Conservation (phyloP, 1,284 basidiomycete species). For the Gymnopus androsaceus region DNA sequence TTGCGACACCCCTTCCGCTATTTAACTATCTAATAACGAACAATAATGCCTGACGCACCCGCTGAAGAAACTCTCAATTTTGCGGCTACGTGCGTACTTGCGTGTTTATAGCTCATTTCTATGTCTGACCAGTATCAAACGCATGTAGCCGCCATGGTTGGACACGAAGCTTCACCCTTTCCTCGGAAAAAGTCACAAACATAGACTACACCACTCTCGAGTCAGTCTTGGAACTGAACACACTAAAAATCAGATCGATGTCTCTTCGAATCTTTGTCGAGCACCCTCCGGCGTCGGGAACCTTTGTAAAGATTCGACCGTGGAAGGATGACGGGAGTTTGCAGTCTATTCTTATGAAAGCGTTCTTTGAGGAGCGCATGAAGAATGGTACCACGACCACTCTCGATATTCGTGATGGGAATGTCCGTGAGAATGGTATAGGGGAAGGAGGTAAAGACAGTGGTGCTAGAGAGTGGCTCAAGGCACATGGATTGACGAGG, state of each 20-base stretch:
- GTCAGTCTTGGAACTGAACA: constrained; percentile 28
- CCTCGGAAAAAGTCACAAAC: constrained; percentile 23
- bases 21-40: neutral
- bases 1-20: constrained; percentile 1
- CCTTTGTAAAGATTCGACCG: constrained; percentile 25
- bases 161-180: constrained; percentile 29
- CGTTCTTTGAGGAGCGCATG: constrained; percentile 26
- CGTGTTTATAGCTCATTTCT: neutral
- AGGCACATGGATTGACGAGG: constrained; percentile 10
- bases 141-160: constrained; percentile 29
- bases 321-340: constrained; percentile 31
- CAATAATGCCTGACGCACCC: constrained; percentile 9
- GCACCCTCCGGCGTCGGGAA: constrained; percentile 26
- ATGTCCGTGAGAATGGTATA: constrained; percentile 22
- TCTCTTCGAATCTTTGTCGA: constrained; percentile 28
- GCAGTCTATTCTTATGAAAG: constrained; percentile 28
- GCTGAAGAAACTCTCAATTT: constrained; percentile 16
- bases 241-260: constrained; percentile 26
- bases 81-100: constrained; percentile 11
- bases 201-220: constrained; percentile 29
- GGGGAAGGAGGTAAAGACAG: constrained; percentile 18
- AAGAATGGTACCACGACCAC: constrained; percentile 22
- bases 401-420: constrained; percentile 29
- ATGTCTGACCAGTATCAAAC: too few relatives aligned
- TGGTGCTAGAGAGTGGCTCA: constrained; percentile 19